Conservation (phyloP, 2,329 filamentous ascomycete genomes). For the Botryotinia calthae region DNA sequence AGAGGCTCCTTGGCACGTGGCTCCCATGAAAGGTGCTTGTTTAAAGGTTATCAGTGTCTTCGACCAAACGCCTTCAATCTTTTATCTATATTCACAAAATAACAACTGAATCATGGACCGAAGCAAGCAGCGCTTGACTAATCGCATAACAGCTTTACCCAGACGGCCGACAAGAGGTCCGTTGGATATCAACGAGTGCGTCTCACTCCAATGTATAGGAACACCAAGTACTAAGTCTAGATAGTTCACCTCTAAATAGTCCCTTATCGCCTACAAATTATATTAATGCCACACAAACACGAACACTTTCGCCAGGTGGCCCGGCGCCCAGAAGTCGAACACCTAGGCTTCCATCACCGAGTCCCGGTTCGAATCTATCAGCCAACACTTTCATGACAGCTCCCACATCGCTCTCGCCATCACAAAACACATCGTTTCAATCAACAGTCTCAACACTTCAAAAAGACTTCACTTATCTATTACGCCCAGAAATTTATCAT, state of each 20-base stretch:
- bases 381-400: slow-evolving; percentile 32
- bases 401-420: slow-evolving; percentile 30
- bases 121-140: background rate
- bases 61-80: background rate
- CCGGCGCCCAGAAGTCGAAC: slow-evolving; percentile 13
- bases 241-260: slow-evolving; percentile 24
- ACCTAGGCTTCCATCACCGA: slow-evolving; percentile 33
- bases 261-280: slow-evolving; percentile 20
- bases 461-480: slow-evolving; percentile 78
- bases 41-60: background rate
- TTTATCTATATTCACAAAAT: background rate
- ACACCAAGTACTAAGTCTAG: slow-evolving; percentile 11
- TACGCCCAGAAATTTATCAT: slow-evolving; percentile 80
- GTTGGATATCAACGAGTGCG: slow-evolving; percentile 73
- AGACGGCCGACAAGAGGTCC: slow-evolving; percentile 75
- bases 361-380: slow-evolving; percentile 33
- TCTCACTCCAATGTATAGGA: slow-evolving; percentile 22
- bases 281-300: slow-evolving; percentile 18
- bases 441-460: slow-evolving; percentile 42
- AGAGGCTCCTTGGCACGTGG: background rate
- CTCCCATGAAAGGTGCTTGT: background rate
- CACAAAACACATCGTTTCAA: slow-evolving; percentile 34
- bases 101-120: background rate
- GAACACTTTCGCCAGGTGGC: slow-evolving; percentile 3
- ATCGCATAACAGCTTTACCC: slow-evolving; percentile 40